Evolutionary conservation across 345 rosid genomes (phyloP).

Genomic region (Gossypium sturtianum): DNA sequence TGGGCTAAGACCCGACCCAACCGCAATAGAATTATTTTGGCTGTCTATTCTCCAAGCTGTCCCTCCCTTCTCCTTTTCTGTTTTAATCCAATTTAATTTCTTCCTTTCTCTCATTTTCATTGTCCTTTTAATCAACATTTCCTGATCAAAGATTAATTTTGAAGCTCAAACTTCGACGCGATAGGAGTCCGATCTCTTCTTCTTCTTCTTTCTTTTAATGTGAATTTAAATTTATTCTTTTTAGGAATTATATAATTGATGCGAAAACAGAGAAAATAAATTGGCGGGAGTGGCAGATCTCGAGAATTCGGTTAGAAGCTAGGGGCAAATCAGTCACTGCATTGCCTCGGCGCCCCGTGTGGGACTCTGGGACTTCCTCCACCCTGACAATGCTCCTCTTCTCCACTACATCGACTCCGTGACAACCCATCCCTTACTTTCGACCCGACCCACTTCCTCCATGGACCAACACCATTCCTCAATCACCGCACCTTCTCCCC

Average conservation of each 20-base stretch:
- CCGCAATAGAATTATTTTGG: not conserved
- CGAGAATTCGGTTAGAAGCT: constrained; percentile 45
- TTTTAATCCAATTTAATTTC: not conserved
- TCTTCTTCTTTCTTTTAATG: not conserved
- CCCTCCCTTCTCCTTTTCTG: not conserved
- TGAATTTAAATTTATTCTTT: constrained; percentile 6
- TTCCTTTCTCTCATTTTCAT: not conserved
- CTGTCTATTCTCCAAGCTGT: not conserved
- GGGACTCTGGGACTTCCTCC: constrained; percentile 65
- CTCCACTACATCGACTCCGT: constrained; percentile 44
- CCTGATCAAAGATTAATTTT: not conserved
- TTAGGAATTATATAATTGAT: not conserved
- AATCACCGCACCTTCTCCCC: constrained; percentile 19
- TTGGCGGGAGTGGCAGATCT: constrained; percentile 29
- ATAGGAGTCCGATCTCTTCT: no score
- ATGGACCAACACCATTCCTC: constrained; percentile 42
- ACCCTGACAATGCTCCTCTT: constrained; percentile 59
- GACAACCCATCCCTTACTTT: constrained; percentile 22
- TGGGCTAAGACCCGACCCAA: not conserved
- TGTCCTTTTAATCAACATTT: not conserved
- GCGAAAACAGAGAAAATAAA: not conserved
- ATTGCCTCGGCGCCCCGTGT: constrained; percentile 40
- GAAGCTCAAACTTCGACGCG: not conserved
- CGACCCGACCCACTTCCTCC: constrained; percentile 20
- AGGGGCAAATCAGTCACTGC: constrained; percentile 95